Conservation (phyloP, 2,329 filamentous ascomycete genomes). For the Colletotrichum destructivum region DNA sequence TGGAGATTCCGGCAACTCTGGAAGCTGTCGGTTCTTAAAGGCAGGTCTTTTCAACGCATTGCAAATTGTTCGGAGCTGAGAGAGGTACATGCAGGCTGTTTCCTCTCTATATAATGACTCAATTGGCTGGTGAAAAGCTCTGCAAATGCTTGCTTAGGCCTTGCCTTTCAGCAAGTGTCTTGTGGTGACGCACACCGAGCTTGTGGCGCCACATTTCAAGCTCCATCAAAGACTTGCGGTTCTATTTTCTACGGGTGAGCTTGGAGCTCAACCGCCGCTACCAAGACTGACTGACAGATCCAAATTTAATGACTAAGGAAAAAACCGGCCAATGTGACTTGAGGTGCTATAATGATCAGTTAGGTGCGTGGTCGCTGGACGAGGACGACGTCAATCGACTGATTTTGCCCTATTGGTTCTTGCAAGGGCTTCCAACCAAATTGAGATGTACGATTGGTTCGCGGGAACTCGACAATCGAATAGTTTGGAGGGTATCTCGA, state of each 20-base stretch:
- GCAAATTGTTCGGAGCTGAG: too few species aligned
- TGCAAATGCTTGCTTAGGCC: background rate
- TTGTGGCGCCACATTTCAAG: conserved; percentile 14
- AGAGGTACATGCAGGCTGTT: background rate
- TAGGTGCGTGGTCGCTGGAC: too few species aligned
- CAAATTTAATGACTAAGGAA: background rate
- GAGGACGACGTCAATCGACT: background rate
- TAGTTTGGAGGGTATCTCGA: too few species aligned
- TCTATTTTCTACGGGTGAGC: background rate
- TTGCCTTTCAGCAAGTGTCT: background rate
- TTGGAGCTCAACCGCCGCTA: background rate
- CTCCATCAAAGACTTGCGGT: background rate
- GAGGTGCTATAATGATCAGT: background rate
- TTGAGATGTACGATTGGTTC: too few species aligned
- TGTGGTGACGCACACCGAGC: conserved; percentile 20
- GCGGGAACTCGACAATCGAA: too few species aligned
- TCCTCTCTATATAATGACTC: background rate
- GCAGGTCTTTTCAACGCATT: too few species aligned
- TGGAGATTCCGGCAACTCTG: background rate
- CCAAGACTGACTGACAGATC: background rate
- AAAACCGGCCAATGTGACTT: background rate
- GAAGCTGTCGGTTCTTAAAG: background rate
- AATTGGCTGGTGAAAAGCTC: background rate
- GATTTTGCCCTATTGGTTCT: too few species aligned
- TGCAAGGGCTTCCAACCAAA: background rate